These are phyloP conservation scores for Blastocystis sp. DNA, from an alignment of 352 stramenopile species.

Conservation along the genomic window DNA sequence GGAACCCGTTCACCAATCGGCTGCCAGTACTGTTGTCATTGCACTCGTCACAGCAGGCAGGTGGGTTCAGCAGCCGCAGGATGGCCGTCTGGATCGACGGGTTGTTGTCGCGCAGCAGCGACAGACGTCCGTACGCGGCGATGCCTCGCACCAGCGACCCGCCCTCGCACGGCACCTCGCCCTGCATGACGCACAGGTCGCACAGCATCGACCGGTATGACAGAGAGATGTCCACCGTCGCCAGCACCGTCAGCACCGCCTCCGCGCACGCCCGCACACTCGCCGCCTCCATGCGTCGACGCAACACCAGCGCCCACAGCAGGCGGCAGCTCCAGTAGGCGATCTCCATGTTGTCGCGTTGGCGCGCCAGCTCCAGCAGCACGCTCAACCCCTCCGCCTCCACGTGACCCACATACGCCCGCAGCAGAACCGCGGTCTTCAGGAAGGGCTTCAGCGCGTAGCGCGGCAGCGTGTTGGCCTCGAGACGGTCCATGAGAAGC, in stretches of 20 bases:
- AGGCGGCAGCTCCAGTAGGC: slow-evolving; percentile 25
- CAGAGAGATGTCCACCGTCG: slow-evolving; percentile 23
- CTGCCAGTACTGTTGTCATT: neutral
- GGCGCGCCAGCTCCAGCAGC: neutral
- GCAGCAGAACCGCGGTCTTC: slow-evolving; percentile 41
- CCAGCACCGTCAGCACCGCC: neutral
- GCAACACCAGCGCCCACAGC: neutral
- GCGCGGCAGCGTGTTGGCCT: neutral
- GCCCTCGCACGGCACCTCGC: neutral
- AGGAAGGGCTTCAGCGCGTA: slow-evolving; percentile 43
- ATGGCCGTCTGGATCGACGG: slow-evolving; percentile 1
- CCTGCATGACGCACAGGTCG: neutral
- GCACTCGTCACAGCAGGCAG: neutral
- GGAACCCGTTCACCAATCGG: neutral
- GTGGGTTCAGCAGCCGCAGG: neutral
- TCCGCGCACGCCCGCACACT: neutral
- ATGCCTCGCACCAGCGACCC: neutral
- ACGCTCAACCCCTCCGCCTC: neutral
- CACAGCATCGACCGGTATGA: slow-evolving; percentile 43
- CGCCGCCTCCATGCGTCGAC: neutral
- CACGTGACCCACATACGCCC: neutral
- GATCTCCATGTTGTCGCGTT: slow-evolving; percentile 12
- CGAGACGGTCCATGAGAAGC: neutral
- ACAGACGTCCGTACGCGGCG: neutral
- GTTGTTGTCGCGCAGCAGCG: neutral